Evolutionary conservation across 495 filamentous ascomycete genomes (phyloP), one percentile per base, ranked within the genome.

Genomic region (Corynascus novoguineensis): DNA sequence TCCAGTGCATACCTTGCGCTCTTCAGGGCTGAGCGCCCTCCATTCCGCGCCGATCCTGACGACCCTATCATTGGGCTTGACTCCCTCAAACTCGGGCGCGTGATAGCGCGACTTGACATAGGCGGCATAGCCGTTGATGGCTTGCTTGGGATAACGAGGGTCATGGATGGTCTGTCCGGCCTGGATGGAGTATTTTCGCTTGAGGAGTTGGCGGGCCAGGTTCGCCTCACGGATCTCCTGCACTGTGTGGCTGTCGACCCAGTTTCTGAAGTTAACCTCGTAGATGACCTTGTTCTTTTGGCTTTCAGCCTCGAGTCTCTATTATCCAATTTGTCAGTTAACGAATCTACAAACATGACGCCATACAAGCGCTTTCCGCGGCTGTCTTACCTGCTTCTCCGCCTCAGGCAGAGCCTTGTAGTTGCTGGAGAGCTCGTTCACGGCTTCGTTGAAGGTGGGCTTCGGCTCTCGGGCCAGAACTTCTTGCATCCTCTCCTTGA

Each of bases 201-300:
- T 69, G 11, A 92, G 75, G 2, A 17, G 14, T 1, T 17, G 50
- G 38, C 89, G 86, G 19, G 88, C 89, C 0, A 5, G 45, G 68
- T 90, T 92, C 54, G 88, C 88, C 2, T 72, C 59, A 37, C 70
- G 61, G 50, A 91, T 87, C 58, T 83, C 67, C 5, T 71, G 58
- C 2, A 80, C 77, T 6, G 83, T 77, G 63, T 86, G 70, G 5
- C 68, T 71, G 28, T 80, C 65, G 28, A 92, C 61, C 85, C 85
- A 95, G 27, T 75, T 60, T 29, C 76, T 73, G 59, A 79, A 78
- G 0, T 68, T 65, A 19, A 75, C 73, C 4, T 64, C 57, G 51
- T 79, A 79, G 9, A 64, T 63, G 21, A 74, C 63, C 34, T 66
- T 76, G 61, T 80, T 82, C 54, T 78, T 58, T 27, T 71, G 71